These are phyloP conservation scores for Chlorophyllum brunneum DNA, from an alignment of 768 basidiomycete species.

Conservation along the genomic window DNA sequence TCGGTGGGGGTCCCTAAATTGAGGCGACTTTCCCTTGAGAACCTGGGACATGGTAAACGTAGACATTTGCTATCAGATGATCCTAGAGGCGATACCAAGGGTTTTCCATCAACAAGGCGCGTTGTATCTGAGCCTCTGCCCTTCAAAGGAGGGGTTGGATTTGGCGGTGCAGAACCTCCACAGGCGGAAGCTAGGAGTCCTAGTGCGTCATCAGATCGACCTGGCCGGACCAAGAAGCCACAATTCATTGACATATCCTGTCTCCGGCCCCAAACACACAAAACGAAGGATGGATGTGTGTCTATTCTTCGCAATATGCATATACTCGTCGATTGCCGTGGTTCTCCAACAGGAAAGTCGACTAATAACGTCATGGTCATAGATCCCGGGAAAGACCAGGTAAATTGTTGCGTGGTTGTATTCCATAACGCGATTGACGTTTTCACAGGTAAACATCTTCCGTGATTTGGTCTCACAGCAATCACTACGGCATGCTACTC, in stretches of 20 bases:
- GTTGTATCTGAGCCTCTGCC: conserved; percentile 10
- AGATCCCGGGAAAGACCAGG: conserved; percentile 1
- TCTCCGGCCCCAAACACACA: conserved; percentile 2
- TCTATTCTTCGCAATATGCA: conserved; percentile 3
- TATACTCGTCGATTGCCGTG: conserved; percentile 1
- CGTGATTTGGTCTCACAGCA: conserved; percentile 47
- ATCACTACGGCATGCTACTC: conserved; percentile 45
- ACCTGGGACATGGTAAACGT: neutral
- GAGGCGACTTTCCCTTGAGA: neutral
- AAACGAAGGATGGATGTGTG: neutral
- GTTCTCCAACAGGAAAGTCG: neutral
- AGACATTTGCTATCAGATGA: neutral
- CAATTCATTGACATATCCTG: conserved; percentile 1
- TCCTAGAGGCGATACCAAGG: neutral
- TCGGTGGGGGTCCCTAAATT: neutral
- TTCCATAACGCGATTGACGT: conserved; percentile 6
- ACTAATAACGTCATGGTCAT: neutral
- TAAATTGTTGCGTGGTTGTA: neutral
- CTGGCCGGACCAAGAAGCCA: neutral
- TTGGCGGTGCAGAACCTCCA: too few relatives aligned
- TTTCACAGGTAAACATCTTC: conserved; percentile 38
- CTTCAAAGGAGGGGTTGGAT: too few relatives aligned
- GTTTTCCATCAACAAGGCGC: neutral
- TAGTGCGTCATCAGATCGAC: too few relatives aligned
- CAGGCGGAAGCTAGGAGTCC: too few relatives aligned